Evolutionary conservation across 2,329 filamentous ascomycete species (phyloP).

Genomic region (Trichoderma citrinoviride): DNA sequence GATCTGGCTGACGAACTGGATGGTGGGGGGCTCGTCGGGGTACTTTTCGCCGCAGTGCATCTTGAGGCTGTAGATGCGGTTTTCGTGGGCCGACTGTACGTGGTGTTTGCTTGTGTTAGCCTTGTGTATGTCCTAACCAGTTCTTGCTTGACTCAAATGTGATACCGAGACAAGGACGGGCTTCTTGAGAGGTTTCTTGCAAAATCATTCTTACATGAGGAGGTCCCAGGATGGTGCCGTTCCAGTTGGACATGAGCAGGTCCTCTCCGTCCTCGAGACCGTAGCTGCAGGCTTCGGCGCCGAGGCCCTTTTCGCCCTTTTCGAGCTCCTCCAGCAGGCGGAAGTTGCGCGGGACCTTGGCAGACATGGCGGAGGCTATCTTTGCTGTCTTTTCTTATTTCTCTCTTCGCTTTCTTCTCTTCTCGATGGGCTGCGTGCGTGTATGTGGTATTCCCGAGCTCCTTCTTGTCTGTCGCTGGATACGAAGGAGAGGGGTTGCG

Average conservation of each 20-base stretch:
- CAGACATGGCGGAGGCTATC: constrained; percentile 32
- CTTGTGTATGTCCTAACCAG: too few relatives aligned
- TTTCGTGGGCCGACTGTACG: constrained; percentile 87
- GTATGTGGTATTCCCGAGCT: not conserved
- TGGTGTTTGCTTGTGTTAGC: constrained; percentile 1
- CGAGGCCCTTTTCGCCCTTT: constrained; percentile 96
- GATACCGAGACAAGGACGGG: not conserved
- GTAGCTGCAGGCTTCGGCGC: constrained; percentile 96
- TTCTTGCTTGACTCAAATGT: too few relatives aligned
- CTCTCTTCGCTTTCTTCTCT: not conserved
- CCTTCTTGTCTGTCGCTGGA: not conserved
- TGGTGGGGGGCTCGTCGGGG: constrained; percentile 81
- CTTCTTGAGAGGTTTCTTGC: not conserved
- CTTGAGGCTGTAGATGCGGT: constrained; percentile 97
- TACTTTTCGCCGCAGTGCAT: constrained; percentile 92
- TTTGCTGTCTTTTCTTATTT: not conserved
- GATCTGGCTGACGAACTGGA: constrained; percentile 91
- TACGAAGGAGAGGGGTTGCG: not conserved
- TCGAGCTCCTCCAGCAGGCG: constrained; percentile 95
- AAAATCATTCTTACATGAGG: constrained; percentile 66
- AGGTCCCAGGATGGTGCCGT: constrained; percentile 93
- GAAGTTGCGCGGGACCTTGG: constrained; percentile 88
- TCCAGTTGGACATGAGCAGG: constrained; percentile 97
- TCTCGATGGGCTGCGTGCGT: not conserved
- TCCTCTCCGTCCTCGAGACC: constrained; percentile 93